These are phyloP conservation scores for Pseudogymnoascus sp. DNA, from an alignment of 2,329 filamentous ascomycete genomes.

Conservation along the genomic window DNA sequence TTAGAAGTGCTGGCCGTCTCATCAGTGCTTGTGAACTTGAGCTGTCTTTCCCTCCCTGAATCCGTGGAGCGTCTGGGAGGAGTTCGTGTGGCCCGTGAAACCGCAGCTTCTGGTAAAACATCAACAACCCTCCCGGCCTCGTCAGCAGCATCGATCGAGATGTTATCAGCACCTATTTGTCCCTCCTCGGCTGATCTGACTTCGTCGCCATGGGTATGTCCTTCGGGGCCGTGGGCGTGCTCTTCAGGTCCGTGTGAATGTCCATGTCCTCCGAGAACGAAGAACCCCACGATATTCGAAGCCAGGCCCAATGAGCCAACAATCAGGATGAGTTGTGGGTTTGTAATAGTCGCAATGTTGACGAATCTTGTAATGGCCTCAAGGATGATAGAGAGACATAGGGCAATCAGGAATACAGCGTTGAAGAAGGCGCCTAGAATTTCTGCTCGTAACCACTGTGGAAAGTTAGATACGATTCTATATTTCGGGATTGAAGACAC, in stretches of 20 bases:
- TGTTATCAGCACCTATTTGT: slow-evolving; percentile 32
- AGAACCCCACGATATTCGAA: slow-evolving; percentile 83
- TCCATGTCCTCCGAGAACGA: slow-evolving; percentile 88
- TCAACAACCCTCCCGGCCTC: slow-evolving; percentile 54
- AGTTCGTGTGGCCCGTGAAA: slow-evolving; percentile 40
- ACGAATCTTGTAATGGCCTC: slow-evolving; percentile 90
- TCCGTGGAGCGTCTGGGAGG: slow-evolving; percentile 21
- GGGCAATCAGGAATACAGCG: slow-evolving; percentile 91
- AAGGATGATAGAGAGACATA: slow-evolving; percentile 93
- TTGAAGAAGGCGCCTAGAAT: slow-evolving; percentile 95
- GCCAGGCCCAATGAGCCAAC: slow-evolving; percentile 80
- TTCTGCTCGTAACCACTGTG: slow-evolving; percentile 89
- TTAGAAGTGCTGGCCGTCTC: slow-evolving; percentile 23
- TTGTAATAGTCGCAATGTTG: slow-evolving; percentile 78
- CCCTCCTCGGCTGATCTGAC: slow-evolving; percentile 26
- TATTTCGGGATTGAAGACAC: slow-evolving; percentile 28
- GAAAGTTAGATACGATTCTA: slow-evolving; percentile 19
- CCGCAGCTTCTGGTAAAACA: slow-evolving; percentile 54
- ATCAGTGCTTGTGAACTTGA: slow-evolving; percentile 24
- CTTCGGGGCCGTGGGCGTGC: slow-evolving; percentile 37
- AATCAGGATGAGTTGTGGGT: slow-evolving; percentile 80
- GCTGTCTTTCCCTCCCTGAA: slow-evolving; percentile 16
- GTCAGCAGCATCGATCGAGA: slow-evolving; percentile 41
- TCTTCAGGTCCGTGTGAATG: slow-evolving; percentile 64
- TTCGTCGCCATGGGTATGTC: slow-evolving; percentile 33